These are phyloP conservation scores for Wickerhamomyces hampshirensis DNA, from an alignment of 805 yeast genomes.

Conservation along the genomic window DNA sequence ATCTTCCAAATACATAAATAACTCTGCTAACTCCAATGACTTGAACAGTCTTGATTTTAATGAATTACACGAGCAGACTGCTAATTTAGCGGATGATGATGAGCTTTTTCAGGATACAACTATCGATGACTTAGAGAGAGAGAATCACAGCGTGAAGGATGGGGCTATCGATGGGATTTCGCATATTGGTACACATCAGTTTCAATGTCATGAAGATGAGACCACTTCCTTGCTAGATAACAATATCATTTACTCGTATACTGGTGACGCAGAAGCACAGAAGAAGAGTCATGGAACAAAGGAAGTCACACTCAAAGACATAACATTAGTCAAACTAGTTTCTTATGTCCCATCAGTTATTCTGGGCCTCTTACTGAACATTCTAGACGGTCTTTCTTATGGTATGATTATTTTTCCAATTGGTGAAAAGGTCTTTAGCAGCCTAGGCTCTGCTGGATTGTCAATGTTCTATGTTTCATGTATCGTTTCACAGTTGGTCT, in stretches of 20 bases:
- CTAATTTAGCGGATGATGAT: slow-evolving; percentile 44
- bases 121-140: background rate
- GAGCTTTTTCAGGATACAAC: slow-evolving; percentile 27
- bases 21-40: background rate
- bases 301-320: slow-evolving; percentile 10
- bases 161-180: too few species aligned
- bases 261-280: slow-evolving; percentile 9
- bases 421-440: slow-evolving; percentile 70
- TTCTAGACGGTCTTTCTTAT: slow-evolving; percentile 89
- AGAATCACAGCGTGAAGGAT: background rate
- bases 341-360: slow-evolving; percentile 68
- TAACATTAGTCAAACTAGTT: slow-evolving; percentile 13
- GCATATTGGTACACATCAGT: too few species aligned
- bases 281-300: background rate
- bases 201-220: slow-evolving; percentile 4
- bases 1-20: background rate
- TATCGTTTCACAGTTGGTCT: slow-evolving; percentile 82
- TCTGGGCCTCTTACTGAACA: slow-evolving; percentile 77
- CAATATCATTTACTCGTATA: slow-evolving; percentile 8
- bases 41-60: background rate
- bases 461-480: slow-evolving; percentile 94
- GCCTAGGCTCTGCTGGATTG: slow-evolving; percentile 82
- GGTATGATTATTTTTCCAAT: slow-evolving; percentile 98
- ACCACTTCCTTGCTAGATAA: slow-evolving; percentile 7
- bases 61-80: slow-evolving; percentile 45